Percentiles rank a stretch among this genome's conserved stretches.
These are phyloP conservation scores for Fereydounia khargensis DNA, from an alignment of 1,284 basidiomycete species.

Conservation along the genomic window DNA sequence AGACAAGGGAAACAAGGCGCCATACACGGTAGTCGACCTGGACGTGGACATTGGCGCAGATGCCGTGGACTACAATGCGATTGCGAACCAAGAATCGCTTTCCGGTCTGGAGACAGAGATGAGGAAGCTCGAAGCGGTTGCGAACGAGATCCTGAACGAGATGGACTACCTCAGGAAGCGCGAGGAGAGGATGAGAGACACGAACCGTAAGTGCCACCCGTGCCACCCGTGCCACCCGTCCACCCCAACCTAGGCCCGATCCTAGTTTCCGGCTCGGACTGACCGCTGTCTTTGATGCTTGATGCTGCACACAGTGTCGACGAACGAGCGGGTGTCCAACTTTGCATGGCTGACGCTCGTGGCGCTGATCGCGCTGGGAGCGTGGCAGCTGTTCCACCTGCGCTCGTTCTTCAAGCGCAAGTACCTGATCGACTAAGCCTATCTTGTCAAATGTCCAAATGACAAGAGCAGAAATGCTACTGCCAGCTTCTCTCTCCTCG, in stretches of 20 bases:
- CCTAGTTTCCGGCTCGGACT: not conserved
- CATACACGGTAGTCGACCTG: conserved; percentile 66
- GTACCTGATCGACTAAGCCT: conserved; percentile 81
- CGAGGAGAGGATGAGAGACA: conserved; percentile 84
- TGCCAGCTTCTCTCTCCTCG: no score
- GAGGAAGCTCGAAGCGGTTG: conserved; percentile 90
- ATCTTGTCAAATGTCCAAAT: no score
- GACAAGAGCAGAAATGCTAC: no score
- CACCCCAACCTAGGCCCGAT: not conserved
- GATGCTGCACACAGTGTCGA: conserved; percentile 81
- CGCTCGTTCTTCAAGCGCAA: conserved; percentile 94
- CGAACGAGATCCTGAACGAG: conserved; percentile 92
- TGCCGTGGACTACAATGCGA: conserved; percentile 98
- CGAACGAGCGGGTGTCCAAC: conserved; percentile 83
- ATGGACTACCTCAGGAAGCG: conserved; percentile 85
- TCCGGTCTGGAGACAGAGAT: conserved; percentile 96
- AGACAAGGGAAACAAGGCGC: not conserved
- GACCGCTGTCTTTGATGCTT: not conserved
- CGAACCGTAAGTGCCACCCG: conserved; percentile 71
- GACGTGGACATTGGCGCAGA: conserved; percentile 98
- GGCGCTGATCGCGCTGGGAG: conserved; percentile 77
- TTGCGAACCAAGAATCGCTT: conserved; percentile 95
- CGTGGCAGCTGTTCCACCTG: conserved; percentile 92
- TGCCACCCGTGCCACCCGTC: no score
- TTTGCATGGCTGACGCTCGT: conserved; percentile 86